phyloP scores from a whole-genome alignment of 2,329 filamentous ascomycete genomes.

The Microsporum canis region DNA sequence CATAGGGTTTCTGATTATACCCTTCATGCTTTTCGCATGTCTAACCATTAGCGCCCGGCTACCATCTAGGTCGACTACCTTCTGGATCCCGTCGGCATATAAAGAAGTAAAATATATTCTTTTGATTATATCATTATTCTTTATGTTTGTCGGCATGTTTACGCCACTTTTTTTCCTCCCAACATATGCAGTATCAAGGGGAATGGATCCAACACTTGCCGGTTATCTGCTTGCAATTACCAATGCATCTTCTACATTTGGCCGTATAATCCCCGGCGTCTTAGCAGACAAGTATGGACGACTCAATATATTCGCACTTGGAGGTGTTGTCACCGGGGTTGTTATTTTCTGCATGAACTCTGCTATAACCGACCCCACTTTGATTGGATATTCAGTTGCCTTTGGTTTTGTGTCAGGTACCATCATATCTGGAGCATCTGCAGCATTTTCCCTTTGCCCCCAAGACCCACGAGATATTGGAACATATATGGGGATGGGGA shows the following conservation, averaged over 20 bases:
- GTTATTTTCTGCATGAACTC: constrained; percentile 23
- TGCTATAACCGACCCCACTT: constrained; percentile 21
- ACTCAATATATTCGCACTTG: constrained; percentile 21
- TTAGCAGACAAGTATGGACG: constrained; percentile 25
- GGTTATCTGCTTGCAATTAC: constrained; percentile 45
- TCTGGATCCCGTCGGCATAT: constrained; percentile 17
- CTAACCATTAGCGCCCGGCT: constrained; percentile 17
- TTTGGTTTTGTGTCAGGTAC: constrained; percentile 43
- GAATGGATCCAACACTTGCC: constrained; percentile 28
- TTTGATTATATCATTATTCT: constrained; percentile 16
- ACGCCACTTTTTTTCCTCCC: constrained; percentile 25
- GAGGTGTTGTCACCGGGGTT: constrained; percentile 20
- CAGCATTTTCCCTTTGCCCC: constrained; percentile 4
- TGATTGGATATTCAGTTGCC: constrained; percentile 32
- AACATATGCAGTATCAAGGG: constrained; percentile 18
- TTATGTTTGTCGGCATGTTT: constrained; percentile 22
- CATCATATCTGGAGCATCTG: constrained; percentile 20
- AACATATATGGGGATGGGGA: constrained; percentile 9
- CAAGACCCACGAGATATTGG: constrained; percentile 7
- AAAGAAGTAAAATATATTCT: constrained; percentile 18
- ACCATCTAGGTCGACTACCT: constrained; percentile 15
- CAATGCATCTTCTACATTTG: constrained; percentile 28
- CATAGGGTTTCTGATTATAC: constrained; percentile 42
- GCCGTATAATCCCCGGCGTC: constrained; percentile 14
- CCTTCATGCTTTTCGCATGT: constrained; percentile 32